Base-by-base conservation (phyloP, 148 eudicot genomes). In the Diospyros kaki region DNA sequence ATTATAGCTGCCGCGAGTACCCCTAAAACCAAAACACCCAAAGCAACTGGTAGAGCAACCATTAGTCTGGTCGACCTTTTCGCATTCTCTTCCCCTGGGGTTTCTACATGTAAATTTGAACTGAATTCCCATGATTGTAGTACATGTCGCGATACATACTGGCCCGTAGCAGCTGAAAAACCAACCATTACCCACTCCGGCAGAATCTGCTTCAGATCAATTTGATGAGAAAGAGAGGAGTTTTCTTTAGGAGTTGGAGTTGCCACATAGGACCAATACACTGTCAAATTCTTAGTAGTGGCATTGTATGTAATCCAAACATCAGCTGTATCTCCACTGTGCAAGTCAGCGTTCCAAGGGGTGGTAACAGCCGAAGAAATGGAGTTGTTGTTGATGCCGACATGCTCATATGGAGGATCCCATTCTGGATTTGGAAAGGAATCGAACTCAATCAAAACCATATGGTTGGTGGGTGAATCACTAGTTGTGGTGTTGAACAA, bases 321-420 rank as follows among this genome's bases (percentile, higher is more conserved):
- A 80, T 88, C 69, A 9, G 81, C 75, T 28, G 73, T 66, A 6
- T 86, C 82, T 14, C 83, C 79, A 63, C 68, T 78, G 55, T 81
- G 85, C 44, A 77, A 50, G 18, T 80, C 80, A 64, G 80, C 84
- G 28, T 28, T 28, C 28, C 28, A 28, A 28, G 28, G 28, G 28
- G 28, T 28, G 28, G 28, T 28, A 28, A 7, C 69, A 10, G 62
- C 41, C 3, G 89, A 88, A 39, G 48, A 0, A 40, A 88, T 78
- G 4, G 87, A 77, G 65, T 84, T 76, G 1, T 61, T 74, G 78
- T 85, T 84, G 81, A 88, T 88, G 0, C 91, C 91, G 2, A 88
- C 87, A 73, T 88, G 91, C 63, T 80, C 80, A 50, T 14, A 75
- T 0, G 78, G 17, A 38, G 28, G 28, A 28, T 28, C 28, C 28